Conservation (phyloP, 306 rosid species). For the Rubus idaeus region DNA sequence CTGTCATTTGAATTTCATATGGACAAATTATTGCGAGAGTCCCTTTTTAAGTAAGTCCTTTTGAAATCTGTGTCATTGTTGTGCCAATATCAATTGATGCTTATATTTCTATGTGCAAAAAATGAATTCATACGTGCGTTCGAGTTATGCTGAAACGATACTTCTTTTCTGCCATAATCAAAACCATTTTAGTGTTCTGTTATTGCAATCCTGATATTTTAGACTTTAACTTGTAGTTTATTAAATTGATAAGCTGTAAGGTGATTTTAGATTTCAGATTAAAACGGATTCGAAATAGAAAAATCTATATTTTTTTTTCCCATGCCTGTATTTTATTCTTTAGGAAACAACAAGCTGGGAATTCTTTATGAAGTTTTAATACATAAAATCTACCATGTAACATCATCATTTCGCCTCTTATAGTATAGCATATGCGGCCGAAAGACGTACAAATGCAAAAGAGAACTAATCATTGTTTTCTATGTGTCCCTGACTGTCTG, state of each 20-base stretch:
- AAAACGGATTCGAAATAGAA: not conserved
- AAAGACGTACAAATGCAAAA: slow-evolving; percentile 3
- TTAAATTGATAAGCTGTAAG: not conserved
- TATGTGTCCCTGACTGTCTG: not conserved
- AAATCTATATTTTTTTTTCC: not conserved
- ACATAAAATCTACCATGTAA: not conserved
- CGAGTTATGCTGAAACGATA: not conserved
- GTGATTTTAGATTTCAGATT: slow-evolving; percentile 8
- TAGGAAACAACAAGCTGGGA: not conserved
- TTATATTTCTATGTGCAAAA: not conserved
- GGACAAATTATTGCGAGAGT: slow-evolving; percentile 89
- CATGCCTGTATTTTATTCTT: not conserved
- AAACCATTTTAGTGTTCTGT: not conserved
- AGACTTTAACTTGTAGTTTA: no score
- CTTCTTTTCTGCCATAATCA: not conserved
- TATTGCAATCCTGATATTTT: not conserved
- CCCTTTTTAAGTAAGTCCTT: slow-evolving; percentile 67
- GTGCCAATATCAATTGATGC: not conserved
- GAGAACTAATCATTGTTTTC: not conserved
- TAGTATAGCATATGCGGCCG: slow-evolving; percentile 16
- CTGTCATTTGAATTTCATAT: slow-evolving; percentile 75
- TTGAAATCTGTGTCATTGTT: not conserved
- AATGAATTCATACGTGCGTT: not conserved
- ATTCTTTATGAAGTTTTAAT: slow-evolving; percentile 6
- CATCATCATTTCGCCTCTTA: not conserved